Conservation (phyloP, 2,329 filamentous ascomycete genomes). For the Neonectria sp. region DNA sequence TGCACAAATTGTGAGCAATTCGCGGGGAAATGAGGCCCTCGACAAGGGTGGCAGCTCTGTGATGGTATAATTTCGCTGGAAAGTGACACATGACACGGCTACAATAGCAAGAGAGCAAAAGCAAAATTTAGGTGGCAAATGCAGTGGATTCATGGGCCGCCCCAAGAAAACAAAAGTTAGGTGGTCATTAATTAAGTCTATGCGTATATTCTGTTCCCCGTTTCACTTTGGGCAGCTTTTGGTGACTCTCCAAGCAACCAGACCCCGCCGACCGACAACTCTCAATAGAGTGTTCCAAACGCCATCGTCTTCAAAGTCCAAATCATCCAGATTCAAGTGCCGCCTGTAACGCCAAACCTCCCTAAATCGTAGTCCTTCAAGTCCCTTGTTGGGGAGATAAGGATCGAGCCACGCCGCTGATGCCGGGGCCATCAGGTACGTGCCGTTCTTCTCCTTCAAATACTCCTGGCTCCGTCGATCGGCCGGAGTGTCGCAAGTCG, state of each 20-base stretch:
- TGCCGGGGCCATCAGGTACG: conserved; percentile 80
- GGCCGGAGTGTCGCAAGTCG: conserved; percentile 74
- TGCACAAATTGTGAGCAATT: conserved; percentile 18
- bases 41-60: conserved; percentile 18
- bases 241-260: conserved; percentile 76
- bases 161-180: conserved; percentile 28
- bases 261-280: conserved; percentile 75
- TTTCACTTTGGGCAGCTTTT: conserved; percentile 66
- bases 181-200: conserved; percentile 40
- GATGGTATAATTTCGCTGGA: conserved; percentile 18
- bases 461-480: conserved; percentile 70
- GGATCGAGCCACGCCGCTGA: conserved; percentile 80
- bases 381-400: conserved; percentile 71
- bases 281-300: conserved; percentile 79
- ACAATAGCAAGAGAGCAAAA: not conserved
- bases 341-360: conserved; percentile 78
- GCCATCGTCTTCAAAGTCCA: conserved; percentile 85
- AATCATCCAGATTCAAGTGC: conserved; percentile 84
- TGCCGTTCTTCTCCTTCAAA: conserved; percentile 73
- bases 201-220: conserved; percentile 19
- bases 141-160: conserved; percentile 25
- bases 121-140: conserved; percentile 8
- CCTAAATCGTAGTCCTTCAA: conserved; percentile 74
- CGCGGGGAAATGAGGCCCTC: conserved; percentile 26
- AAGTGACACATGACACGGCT: conserved; percentile 1